Conservation (phyloP, 2,329 filamentous ascomycete species). For the Colletotrichum sp. region DNA sequence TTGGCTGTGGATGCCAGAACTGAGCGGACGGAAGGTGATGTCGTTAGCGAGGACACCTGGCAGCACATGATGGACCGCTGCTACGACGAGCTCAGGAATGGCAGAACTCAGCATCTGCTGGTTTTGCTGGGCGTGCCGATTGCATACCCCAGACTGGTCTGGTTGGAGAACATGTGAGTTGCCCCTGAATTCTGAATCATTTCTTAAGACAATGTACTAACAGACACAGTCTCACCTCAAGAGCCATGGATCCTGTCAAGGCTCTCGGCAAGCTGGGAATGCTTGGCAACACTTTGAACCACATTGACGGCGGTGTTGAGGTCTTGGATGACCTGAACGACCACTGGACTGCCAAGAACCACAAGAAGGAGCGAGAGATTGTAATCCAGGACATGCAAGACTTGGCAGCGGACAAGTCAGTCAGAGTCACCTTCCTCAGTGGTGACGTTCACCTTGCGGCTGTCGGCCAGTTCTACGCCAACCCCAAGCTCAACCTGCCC, state of each 20-base stretch:
- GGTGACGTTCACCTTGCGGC: conserved; percentile 95
- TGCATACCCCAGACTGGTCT: conserved; percentile 76
- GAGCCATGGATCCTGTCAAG: conserved; percentile 87
- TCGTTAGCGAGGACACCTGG: conserved; percentile 82
- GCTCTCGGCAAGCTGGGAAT: conserved; percentile 82
- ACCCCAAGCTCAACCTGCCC: conserved; percentile 76
- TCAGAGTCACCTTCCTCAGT: conserved; percentile 88
- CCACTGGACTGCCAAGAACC: conserved; percentile 95
- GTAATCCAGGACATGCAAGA: conserved; percentile 92
- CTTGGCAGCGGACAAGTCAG: conserved; percentile 88
- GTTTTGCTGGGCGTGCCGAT: conserved; percentile 86
- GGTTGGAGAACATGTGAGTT: conserved; percentile 73
- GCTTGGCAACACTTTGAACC: conserved; percentile 82
- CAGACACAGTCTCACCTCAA: conserved; percentile 72
- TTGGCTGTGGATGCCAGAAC: conserved; percentile 91
- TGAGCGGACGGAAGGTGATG: conserved; percentile 83
- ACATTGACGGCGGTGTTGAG: conserved; percentile 90
- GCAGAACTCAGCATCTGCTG: conserved; percentile 87
- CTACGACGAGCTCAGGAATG: conserved; percentile 80
- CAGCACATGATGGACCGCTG: conserved; percentile 86
- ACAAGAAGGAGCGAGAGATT: conserved; percentile 88
- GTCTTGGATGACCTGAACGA: conserved; percentile 92
- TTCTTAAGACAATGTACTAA: conserved; percentile 28
- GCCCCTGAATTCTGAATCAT: background rate
- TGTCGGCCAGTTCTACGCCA: conserved; percentile 93